A percentile compares a stretch with the other conserved stretches of the same genome.
phyloP scores from a whole-genome alignment of 441 rosid species.

The Isatis lusitanica region DNA sequence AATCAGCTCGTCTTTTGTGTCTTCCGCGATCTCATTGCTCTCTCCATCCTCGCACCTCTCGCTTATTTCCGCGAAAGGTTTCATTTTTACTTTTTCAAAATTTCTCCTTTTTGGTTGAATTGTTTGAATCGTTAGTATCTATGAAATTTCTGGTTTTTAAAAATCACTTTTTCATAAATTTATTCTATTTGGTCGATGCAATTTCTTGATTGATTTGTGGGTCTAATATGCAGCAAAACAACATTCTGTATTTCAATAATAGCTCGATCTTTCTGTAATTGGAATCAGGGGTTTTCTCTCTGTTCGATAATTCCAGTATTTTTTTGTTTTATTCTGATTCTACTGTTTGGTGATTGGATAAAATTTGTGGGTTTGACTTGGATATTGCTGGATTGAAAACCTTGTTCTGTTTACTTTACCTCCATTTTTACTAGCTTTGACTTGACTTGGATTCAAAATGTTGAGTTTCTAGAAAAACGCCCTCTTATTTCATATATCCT shows the following conservation, averaged over 20 bases:
- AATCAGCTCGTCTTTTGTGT: constrained; percentile 93
- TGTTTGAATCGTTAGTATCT: not conserved
- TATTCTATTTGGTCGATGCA: not conserved
- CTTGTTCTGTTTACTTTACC: no score
- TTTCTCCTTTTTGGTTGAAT: not conserved
- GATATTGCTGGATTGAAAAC: no score
- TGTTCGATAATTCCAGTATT: not conserved
- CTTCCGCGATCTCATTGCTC: constrained; percentile 85
- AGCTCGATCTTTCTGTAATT: not conserved
- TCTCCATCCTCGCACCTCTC: constrained; percentile 79
- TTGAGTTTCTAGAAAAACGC: not conserved
- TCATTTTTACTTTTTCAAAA: not conserved
- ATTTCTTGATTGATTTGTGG: not conserved
- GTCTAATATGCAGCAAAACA: not conserved
- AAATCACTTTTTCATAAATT: not conserved
- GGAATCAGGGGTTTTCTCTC: not conserved
- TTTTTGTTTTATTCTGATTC: not conserved
- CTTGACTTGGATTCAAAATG: not conserved
- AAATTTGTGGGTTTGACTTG: no score
- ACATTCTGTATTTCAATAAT: not conserved
- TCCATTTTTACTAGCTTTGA: no score
- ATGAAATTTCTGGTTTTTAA: not conserved
- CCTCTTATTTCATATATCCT: not conserved
- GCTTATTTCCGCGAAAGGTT: constrained; percentile 86
- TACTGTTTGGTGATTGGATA: not conserved